A percentile compares a stretch with the other conserved stretches of the same genome.
Conservation (phyloP, 1,139 yeast species). For the Yamadazyma songkhlaensis region DNA sequence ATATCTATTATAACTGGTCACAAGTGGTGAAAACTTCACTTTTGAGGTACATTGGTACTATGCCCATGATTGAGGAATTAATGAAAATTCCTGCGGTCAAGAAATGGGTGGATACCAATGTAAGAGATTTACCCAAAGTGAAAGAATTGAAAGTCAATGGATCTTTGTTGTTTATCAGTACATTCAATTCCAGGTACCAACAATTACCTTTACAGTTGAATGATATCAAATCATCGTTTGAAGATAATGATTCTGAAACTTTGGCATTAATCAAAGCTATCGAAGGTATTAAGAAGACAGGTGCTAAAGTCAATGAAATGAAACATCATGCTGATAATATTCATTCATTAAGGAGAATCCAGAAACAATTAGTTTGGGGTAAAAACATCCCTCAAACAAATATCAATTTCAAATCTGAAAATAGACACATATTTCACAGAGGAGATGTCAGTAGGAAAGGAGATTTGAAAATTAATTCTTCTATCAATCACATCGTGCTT, state of each 20-base stretch:
- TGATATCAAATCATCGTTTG: slow-evolving; percentile 52
- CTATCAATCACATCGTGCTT: slow-evolving; percentile 53
- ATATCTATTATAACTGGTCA: slow-evolving; percentile 66
- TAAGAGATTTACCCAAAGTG: slow-evolving; percentile 36
- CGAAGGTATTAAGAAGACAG: slow-evolving; percentile 36
- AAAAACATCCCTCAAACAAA: slow-evolving; percentile 35
- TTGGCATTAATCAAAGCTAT: slow-evolving; percentile 54
- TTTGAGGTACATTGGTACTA: slow-evolving; percentile 54
- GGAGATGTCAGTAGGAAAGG: slow-evolving; percentile 66
- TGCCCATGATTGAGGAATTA: slow-evolving; percentile 32
- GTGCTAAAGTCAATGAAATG: slow-evolving; percentile 42
- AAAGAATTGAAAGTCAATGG: slow-evolving; percentile 49
- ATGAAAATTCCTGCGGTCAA: slow-evolving; percentile 47
- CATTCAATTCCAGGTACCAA: slow-evolving; percentile 73
- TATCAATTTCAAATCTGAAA: slow-evolving; percentile 54
- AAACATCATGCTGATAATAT: slow-evolving; percentile 56
- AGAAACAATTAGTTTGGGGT: slow-evolving; percentile 51
- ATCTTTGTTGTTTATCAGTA: slow-evolving; percentile 65
- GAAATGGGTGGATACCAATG: slow-evolving; percentile 50
- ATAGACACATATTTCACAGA: slow-evolving; percentile 55
- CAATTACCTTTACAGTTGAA: slow-evolving; percentile 64
- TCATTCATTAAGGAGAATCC: slow-evolving; percentile 45
- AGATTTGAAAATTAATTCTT: slow-evolving; percentile 54
- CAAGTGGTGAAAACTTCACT: slow-evolving; percentile 49
- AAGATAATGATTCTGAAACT: slow-evolving; percentile 54